Evolutionary conservation across 768 basidiomycete genomes (phyloP).

Genomic region (Cystobasidium tubakii): DNA sequence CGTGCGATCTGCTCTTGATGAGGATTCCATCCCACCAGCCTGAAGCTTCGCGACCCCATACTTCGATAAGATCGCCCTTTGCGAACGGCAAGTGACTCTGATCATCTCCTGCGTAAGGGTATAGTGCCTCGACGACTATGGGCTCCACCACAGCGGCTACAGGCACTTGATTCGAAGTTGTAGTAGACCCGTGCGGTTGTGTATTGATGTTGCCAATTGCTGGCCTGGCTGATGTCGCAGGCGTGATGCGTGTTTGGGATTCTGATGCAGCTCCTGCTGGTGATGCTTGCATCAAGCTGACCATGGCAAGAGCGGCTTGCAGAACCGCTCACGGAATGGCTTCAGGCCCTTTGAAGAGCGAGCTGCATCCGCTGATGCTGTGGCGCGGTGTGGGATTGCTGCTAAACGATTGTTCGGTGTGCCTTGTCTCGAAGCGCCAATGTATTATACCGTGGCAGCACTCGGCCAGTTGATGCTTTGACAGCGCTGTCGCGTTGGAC

Average conservation of each 20-base stretch:
- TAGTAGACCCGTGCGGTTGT: no score
- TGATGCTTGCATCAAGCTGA: not conserved
- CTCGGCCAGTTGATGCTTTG: not conserved
- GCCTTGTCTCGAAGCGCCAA: not conserved
- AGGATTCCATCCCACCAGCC: slow-evolving; percentile 35
- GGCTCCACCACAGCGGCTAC: not conserved
- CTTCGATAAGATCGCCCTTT: slow-evolving; percentile 12
- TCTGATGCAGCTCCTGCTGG: not conserved
- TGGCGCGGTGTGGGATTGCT: not conserved
- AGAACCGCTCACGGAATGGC: not conserved
- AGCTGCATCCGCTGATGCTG: not conserved
- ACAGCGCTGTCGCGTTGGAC: no score
- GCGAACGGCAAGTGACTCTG: slow-evolving; percentile 16
- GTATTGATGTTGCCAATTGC: not conserved
- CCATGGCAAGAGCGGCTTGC: not conserved
- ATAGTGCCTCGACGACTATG: slow-evolving; percentile 7
- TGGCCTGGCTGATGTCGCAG: not conserved
- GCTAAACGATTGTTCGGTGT: not conserved
- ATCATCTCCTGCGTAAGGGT: slow-evolving; percentile 26
- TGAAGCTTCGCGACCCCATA: slow-evolving; percentile 12
- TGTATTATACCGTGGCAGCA: no score
- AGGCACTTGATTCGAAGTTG: not conserved
- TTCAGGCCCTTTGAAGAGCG: not conserved
- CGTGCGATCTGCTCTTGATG: slow-evolving; percentile 18
- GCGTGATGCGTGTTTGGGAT: not conserved